Conservation (phyloP, 768 basidiomycete genomes). For the Pleurotus giganteus region DNA sequence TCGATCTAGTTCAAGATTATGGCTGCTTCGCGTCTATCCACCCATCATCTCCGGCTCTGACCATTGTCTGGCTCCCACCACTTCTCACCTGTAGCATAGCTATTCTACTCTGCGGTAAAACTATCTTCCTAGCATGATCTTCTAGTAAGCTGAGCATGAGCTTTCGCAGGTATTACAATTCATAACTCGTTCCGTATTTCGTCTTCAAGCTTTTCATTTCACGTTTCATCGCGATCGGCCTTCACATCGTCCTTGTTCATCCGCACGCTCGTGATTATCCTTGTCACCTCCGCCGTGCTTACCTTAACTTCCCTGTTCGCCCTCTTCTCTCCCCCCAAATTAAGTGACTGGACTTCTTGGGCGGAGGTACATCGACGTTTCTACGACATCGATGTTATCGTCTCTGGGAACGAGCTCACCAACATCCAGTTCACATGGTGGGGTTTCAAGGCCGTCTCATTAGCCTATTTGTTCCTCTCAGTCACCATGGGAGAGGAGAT, state of each 20-base stretch:
- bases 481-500: slow-evolving; percentile 38
- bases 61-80: slow-evolving; percentile 46
- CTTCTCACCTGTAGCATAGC: slow-evolving; percentile 39
- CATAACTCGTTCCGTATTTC: slow-evolving; percentile 26
- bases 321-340: slow-evolving; percentile 24
- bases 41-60: slow-evolving; percentile 37
- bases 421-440: slow-evolving; percentile 36
- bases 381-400: slow-evolving; percentile 31
- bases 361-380: slow-evolving; percentile 41
- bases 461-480: slow-evolving; percentile 35
- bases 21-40: slow-evolving; percentile 54
- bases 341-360: slow-evolving; percentile 45
- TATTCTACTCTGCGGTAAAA: slow-evolving; percentile 42
- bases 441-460: slow-evolving; percentile 35
- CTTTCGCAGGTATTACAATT: slow-evolving; percentile 28
- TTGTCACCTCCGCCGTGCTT: slow-evolving; percentile 31
- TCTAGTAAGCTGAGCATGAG: not conserved
- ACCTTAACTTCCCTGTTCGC: slow-evolving; percentile 29
- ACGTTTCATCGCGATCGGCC: slow-evolving; percentile 39
- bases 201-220: slow-evolving; percentile 22
- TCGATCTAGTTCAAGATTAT: slow-evolving; percentile 54
- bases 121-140: not conserved
- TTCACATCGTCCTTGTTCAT: slow-evolving; percentile 49
- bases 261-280: slow-evolving; percentile 50
- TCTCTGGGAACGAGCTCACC: slow-evolving; percentile 20